phyloP scores from a whole-genome alignment of 2,329 filamentous ascomycete species.

The Claviceps sp. region DNA sequence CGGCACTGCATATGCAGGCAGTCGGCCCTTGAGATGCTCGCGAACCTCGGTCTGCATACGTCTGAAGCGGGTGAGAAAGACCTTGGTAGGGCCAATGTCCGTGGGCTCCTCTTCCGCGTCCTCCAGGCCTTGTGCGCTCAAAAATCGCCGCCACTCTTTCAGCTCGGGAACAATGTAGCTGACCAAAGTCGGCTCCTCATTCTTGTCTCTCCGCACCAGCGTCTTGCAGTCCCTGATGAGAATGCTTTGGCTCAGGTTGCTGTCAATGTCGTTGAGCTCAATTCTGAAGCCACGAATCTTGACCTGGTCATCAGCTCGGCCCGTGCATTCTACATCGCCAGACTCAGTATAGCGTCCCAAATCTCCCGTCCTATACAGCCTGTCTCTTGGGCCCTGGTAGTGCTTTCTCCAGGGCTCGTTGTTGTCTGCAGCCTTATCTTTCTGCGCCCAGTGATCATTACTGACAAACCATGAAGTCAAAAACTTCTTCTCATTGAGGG shows the following conservation, averaged over 20 bases:
- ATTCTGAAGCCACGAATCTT: slow-evolving; percentile 96
- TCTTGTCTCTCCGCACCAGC: slow-evolving; percentile 40
- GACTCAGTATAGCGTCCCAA: slow-evolving; percentile 58
- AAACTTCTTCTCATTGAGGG: slow-evolving; percentile 62
- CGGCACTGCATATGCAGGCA: slow-evolving; percentile 22
- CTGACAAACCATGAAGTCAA: slow-evolving; percentile 72
- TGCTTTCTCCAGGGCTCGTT: slow-evolving; percentile 64
- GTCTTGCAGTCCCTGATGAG: slow-evolving; percentile 78
- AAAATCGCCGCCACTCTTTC: slow-evolving; percentile 57
- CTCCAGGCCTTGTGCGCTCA: slow-evolving; percentile 39
- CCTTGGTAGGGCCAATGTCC: slow-evolving; percentile 27
- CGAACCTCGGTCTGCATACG: slow-evolving; percentile 37
- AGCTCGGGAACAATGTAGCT: slow-evolving; percentile 79
- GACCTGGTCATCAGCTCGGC: slow-evolving; percentile 76
- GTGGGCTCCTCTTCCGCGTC: slow-evolving; percentile 41
- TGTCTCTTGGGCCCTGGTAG: slow-evolving; percentile 71
- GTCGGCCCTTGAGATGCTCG: slow-evolving; percentile 54
- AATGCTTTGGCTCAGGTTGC: slow-evolving; percentile 58
- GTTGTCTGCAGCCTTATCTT: slow-evolving; percentile 16
- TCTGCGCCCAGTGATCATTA: slow-evolving; percentile 8
- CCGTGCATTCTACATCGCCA: slow-evolving; percentile 65
- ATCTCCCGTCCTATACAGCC: slow-evolving; percentile 79
- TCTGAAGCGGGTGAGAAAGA: slow-evolving; percentile 32
- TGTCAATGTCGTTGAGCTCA: slow-evolving; percentile 87
- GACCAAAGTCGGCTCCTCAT: slow-evolving; percentile 65